Conservation (phyloP, 2,329 filamentous ascomycete genomes). For the Aspergillus jensenii region DNA sequence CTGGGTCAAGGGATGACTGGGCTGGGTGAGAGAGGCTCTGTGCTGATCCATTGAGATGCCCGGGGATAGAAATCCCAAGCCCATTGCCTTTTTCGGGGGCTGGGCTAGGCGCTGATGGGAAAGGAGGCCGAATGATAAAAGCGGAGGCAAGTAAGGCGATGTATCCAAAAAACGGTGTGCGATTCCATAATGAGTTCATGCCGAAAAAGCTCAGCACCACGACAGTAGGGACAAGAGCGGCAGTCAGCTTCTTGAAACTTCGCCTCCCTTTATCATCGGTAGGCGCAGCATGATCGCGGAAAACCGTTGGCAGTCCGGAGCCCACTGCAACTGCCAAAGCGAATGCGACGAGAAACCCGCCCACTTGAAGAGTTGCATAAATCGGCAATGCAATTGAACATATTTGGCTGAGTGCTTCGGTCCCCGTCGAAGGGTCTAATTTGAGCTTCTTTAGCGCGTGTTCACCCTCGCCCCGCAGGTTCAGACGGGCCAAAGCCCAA, state of each 20-base stretch:
- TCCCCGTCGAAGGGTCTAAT: conserved; percentile 15
- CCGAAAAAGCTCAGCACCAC: conserved; percentile 29
- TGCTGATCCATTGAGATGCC: neutral
- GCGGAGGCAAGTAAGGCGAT: conserved; percentile 47
- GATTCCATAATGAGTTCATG: conserved; percentile 32
- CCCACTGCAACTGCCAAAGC: conserved; percentile 49
- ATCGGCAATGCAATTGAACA: conserved; percentile 52
- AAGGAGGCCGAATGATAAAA: conserved; percentile 51
- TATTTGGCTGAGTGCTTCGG: conserved; percentile 33
- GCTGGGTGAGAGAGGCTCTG: conserved; percentile 15
- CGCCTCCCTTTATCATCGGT: conserved; percentile 20
- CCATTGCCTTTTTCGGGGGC: conserved; percentile 21
- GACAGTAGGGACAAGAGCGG: conserved; percentile 24
- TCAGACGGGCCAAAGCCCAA: conserved; percentile 23
- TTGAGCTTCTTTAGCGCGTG: conserved; percentile 18
- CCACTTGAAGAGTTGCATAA: conserved; percentile 56
- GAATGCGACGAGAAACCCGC: conserved; percentile 55
- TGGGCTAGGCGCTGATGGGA: conserved; percentile 23
- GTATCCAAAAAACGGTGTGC: conserved; percentile 48
- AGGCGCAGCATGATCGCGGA: conserved; percentile 13
- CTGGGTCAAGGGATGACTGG: conserved; percentile 24
- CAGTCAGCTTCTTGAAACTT: conserved; percentile 28
- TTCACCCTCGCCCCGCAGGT: conserved; percentile 7
- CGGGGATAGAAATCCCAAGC: conserved; percentile 19
- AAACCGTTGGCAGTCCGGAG: conserved; percentile 42